Evolutionary conservation across 441 rosid species (phyloP).

Genomic region (Raphanus hybrid): DNA sequence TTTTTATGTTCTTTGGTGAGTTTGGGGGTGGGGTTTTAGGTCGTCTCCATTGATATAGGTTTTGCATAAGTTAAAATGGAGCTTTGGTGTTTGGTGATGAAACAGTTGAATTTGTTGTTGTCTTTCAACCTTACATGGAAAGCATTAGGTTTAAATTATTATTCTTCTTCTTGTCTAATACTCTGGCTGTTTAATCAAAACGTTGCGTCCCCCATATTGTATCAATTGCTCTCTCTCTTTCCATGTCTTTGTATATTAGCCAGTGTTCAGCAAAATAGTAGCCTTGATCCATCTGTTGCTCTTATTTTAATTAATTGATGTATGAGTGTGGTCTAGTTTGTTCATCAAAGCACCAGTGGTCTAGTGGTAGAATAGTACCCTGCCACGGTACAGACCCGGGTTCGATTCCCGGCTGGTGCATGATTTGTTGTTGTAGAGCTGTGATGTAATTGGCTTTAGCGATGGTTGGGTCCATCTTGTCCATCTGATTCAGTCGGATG

Average conservation of each 20-base stretch:
- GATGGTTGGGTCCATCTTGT: no score
- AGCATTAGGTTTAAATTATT: not conserved
- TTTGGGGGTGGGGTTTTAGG: conserved; percentile 15
- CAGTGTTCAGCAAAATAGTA: not conserved
- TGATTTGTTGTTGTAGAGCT: no score
- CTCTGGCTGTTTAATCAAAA: not conserved
- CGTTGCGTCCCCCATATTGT: not conserved
- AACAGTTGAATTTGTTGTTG: conserved; percentile 10
- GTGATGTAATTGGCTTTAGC: no score
- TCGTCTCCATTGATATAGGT: conserved; percentile 24
- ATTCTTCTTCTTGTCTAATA: not conserved
- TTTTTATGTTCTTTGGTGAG: conserved; percentile 17
- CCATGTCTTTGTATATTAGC: not conserved
- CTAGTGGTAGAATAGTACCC: conserved; percentile 99
- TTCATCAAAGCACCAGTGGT: conserved; percentile 65
- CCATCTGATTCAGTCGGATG: no score
- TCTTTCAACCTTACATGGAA: conserved; percentile 18
- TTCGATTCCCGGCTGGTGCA: conserved; percentile 52
- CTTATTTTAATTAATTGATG: not conserved
- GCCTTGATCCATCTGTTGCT: not conserved
- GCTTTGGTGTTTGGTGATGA: conserved; percentile 17
- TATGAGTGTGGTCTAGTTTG: not conserved
- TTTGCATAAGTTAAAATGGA: conserved; percentile 23
- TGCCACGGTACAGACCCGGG: conserved; percentile 98
- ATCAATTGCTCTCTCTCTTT: not conserved